Conservation (phyloP, 306 rosid species). For the Senna tora region DNA sequence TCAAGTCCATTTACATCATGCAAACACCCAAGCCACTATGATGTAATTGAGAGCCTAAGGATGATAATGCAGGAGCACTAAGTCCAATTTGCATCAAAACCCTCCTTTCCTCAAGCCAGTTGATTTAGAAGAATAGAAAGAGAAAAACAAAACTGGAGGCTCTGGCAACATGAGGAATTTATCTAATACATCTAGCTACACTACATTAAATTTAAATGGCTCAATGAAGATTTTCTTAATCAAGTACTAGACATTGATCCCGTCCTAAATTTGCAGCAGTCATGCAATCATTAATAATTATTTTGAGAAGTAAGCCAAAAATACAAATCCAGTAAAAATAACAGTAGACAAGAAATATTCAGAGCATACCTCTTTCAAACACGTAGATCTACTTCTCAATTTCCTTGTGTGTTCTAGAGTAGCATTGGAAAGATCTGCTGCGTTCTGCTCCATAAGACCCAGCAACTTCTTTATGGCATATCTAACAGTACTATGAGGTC, state of each 20-base stretch:
- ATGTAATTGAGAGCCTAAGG: too few relatives aligned
- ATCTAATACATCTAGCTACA: background rate
- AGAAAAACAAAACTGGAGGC: background rate
- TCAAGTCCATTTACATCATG: too few relatives aligned
- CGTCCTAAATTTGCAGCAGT: background rate
- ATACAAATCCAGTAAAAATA: background rate
- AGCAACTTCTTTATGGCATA: conserved; percentile 4
- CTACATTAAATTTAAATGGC: background rate
- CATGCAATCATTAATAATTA: background rate
- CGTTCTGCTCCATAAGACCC: background rate
- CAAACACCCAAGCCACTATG: too few relatives aligned
- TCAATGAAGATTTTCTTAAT: background rate
- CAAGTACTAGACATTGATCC: background rate
- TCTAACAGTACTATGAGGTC: background rate
- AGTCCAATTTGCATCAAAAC: background rate
- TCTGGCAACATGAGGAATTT: background rate
- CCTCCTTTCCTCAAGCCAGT: too few relatives aligned
- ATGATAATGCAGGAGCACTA: background rate
- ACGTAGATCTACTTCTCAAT: background rate
- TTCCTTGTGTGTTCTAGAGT: background rate
- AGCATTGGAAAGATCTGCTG: background rate
- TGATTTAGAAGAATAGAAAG: too few relatives aligned
- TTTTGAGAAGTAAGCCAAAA: background rate
- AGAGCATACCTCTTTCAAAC: background rate
- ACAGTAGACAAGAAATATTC: background rate